Evolutionary conservation across 1,284 basidiomycete genomes (phyloP), one percentile per base, ranked within the genome.

Genomic region (Puccinia sorghi): DNA sequence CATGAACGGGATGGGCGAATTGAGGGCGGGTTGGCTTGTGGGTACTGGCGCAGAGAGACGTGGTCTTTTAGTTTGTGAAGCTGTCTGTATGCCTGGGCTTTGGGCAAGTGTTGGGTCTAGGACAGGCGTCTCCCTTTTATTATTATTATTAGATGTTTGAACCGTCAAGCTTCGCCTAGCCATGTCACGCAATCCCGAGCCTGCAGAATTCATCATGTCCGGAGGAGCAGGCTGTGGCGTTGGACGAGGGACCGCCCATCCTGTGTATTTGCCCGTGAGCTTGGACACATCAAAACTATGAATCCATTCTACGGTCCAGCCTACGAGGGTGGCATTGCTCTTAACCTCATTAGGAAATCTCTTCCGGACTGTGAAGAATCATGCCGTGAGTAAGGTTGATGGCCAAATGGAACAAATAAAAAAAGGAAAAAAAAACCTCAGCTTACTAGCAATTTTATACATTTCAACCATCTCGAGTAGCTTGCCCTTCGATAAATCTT

Each of bases 391-490:
- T 43, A 25, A 27, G 15, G 46, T 32, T 20, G 32, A n/a, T 39
- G 17, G 1, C 12, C 20, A n/a, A n/a, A n/a, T n/a, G n/a, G n/a
- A n/a, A n/a, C n/a, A n/a, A n/a, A n/a, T n/a, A n/a, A n/a, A n/a
- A n/a, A n/a, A n/a, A n/a, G 32, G 50, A 25, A 22, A 52, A 5
- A 6, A 9, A 43, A 41, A 39, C 8, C 1, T 4, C 43, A 52
- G 59, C 77, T 67, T 25, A 79, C 77, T 37, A 54, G 61, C 77
- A 27, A 79, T 27, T 67, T 79, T 79, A 20, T 66, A 72, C 22
- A 72, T 20, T 57, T 79, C 70, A 41, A 79, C 56, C 57, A 72
- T 41, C 41, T 79, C 77, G 41, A 79, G 25, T 20, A 79, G 32
- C 20, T 64, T 52, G 3, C 59, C 50, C 20, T 43, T 79, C 17